Evolutionary conservation across 192 early-diverging fungal species (phyloP), one percentile per base, ranked within the genome.

Genomic region (Rhizoclosmatium sp.): DNA sequence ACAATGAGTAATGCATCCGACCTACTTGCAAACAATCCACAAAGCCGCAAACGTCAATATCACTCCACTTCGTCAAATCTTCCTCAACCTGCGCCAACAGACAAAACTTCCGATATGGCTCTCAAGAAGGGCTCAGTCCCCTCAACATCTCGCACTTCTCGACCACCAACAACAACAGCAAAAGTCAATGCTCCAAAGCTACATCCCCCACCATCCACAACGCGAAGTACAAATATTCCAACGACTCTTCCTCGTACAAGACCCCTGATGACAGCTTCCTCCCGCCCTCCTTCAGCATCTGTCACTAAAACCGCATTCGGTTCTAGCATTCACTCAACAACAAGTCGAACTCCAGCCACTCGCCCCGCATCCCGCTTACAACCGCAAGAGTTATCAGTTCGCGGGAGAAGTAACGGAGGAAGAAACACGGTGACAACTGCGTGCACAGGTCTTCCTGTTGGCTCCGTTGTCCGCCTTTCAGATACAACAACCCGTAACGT

Each of bases 21-120:
- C 7, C n/a, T 4, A 9, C 23, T 19, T 21, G 4, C 75, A 62
- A 59, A 47, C 42, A 12, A 7, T 0, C 60, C 14, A 62, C 39
- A 62, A 5, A 71, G 69, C 54, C 69, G 69, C 21, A 71, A 71
- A 56, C 69, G 69, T 31, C 69, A 71, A 58, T 40, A 71, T 39
- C 69, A 19, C 39, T 39, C 51, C 4, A 40, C 69, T 42, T 7
- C 47, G 14, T 16, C 46, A 10, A 16, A 40, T 16, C 14, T 42
- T 47, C 46, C 46, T 12, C 67, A 40, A 69, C 42, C 67, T 46
- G 47, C 67, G 19, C 39, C 61, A 7, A 64, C 14, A 10, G 19
- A 56, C 54, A 56, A 7, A 21, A 21, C 31, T 16, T 9, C 19
- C 10, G 31, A 12, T 31, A 16, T 9, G 31, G 16, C 14, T 31